Evolutionary conservation across 768 basidiomycete species (phyloP).

Genomic region (Daedalea quercina): DNA sequence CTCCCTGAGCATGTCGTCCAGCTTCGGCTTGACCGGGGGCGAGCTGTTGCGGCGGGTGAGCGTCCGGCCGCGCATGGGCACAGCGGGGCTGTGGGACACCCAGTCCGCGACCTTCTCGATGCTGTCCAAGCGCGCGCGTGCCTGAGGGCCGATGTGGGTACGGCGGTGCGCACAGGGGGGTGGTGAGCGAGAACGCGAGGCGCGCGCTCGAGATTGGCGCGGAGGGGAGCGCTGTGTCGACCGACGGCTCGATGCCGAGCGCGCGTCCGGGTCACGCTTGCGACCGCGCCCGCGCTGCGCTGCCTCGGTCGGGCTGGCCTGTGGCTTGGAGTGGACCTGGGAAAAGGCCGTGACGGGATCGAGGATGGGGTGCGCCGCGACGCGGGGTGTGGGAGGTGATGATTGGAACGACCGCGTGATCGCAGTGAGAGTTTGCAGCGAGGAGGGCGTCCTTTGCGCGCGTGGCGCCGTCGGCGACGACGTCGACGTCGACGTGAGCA

Average conservation of each 20-base stretch:
- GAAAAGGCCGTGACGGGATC: slow-evolving; percentile 14
- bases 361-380: slow-evolving; percentile 15
- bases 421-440: slow-evolving; percentile 12
- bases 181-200: background rate
- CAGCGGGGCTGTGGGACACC: slow-evolving; percentile 33
- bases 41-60: slow-evolving; percentile 48
- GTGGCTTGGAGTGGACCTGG: slow-evolving; percentile 9
- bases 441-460: slow-evolving; percentile 13
- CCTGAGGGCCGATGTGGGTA: slow-evolving; percentile 5
- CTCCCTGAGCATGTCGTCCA: slow-evolving; percentile 35
- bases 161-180: slow-evolving; percentile 7
- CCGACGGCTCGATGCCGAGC: slow-evolving; percentile 18
- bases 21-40: slow-evolving; percentile 33
- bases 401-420: slow-evolving; percentile 20
- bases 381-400: slow-evolving; percentile 20
- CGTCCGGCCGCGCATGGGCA: slow-evolving; percentile 24
- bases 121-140: slow-evolving; percentile 23
- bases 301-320: slow-evolving; percentile 4
- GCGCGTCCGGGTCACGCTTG: slow-evolving; percentile 17
- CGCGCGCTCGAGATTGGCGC: slow-evolving; percentile 3
- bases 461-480: slow-evolving; percentile 5
- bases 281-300: slow-evolving; percentile 19
- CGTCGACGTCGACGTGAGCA: slow-evolving; percentile 40
- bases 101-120: slow-evolving; percentile 43
- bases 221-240: slow-evolving; percentile 19